Percentiles rank a stretch among this genome's conserved stretches.
These are phyloP conservation scores for Dioszegia hungarica DNA, from an alignment of 768 basidiomycete genomes.

Conservation along the genomic window DNA sequence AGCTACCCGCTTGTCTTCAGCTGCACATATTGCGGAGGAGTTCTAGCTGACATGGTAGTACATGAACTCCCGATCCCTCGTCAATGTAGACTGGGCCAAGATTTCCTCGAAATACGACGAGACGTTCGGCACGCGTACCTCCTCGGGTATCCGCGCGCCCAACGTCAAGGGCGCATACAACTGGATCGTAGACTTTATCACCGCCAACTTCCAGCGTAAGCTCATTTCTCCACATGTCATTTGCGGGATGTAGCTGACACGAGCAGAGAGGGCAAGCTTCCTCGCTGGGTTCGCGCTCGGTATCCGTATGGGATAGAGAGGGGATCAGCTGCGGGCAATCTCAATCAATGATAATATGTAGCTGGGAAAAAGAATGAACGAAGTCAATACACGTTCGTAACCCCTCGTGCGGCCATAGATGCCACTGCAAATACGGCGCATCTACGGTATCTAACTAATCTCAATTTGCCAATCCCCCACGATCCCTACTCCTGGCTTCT, in stretches of 20 bases:
- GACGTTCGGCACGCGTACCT: slow-evolving; percentile 61
- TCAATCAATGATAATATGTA: too few relatives aligned
- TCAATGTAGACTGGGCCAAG: slow-evolving; percentile 76
- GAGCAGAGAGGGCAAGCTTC: slow-evolving; percentile 66
- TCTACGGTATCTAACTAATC: slow-evolving; percentile 38
- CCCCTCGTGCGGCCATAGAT: too few relatives aligned
- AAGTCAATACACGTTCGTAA: too few relatives aligned
- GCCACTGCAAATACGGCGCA: neutral
- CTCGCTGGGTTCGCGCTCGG: slow-evolving; percentile 77
- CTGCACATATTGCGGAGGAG: neutral
- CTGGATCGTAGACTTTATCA: slow-evolving; percentile 65
- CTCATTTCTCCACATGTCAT: too few relatives aligned
- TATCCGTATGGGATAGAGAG: slow-evolving; percentile 60
- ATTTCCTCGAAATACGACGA: slow-evolving; percentile 66
- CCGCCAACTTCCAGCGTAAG: slow-evolving; percentile 80
- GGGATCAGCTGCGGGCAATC: too few relatives aligned
- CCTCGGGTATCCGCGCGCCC: slow-evolving; percentile 55
- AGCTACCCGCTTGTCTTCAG: slow-evolving; percentile 21
- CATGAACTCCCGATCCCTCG: slow-evolving; percentile 63
- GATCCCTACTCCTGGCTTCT: slow-evolving; percentile 49
- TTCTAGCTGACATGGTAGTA: slow-evolving; percentile 59
- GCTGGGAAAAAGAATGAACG: too few relatives aligned
- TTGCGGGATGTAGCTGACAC: too few relatives aligned
- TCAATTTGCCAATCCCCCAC: slow-evolving; percentile 50
- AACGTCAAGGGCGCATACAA: slow-evolving; percentile 63